Evolutionary conservation across 495 filamentous ascomycete species (phyloP).

Genomic region (Poronia punctata): DNA sequence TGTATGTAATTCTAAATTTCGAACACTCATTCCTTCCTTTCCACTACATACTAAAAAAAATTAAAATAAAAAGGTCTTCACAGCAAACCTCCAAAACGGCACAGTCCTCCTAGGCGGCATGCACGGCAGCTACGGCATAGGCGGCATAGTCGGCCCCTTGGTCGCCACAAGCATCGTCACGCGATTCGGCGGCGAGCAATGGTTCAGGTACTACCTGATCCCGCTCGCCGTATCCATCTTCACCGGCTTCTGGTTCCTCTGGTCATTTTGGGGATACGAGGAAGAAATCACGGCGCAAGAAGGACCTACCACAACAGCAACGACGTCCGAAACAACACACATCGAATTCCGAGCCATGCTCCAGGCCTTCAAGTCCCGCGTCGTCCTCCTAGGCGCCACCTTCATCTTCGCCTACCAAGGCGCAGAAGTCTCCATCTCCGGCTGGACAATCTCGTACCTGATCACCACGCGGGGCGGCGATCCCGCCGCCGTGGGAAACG

Average conservation of each 20-base stretch:
- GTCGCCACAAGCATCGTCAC: conserved; percentile 61
- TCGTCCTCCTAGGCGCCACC: conserved; percentile 61
- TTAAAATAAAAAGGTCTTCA: conserved; percentile 42
- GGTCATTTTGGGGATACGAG: conserved; percentile 54
- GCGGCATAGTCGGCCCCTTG: conserved; percentile 61
- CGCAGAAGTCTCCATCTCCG: conserved; percentile 68
- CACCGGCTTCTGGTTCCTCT: conserved; percentile 43
- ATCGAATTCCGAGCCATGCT: conserved; percentile 25
- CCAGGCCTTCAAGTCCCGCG: conserved; percentile 45
- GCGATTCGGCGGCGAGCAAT: conserved; percentile 29
- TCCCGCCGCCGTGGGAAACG: conserved; percentile 65
- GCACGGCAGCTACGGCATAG: conserved; percentile 68
- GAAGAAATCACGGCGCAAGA: conserved; percentile 28
- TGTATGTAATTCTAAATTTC: conserved; percentile 12
- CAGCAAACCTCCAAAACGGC: conserved; percentile 56
- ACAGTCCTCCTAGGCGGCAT: conserved; percentile 56
- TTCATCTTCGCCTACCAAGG: conserved; percentile 83
- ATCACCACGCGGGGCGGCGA: conserved; percentile 61
- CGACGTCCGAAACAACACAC: background rate
- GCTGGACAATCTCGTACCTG: conserved; percentile 77
- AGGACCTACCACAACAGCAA: background rate
- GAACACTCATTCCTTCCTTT: background rate
- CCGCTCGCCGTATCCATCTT: conserved; percentile 42
- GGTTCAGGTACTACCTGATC: conserved; percentile 57
- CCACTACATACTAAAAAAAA: background rate